Evolutionary conservation across 1,284 basidiomycete species (phyloP), one percentile per base, ranked within the genome.

Genomic region (Ustilago hordei): DNA sequence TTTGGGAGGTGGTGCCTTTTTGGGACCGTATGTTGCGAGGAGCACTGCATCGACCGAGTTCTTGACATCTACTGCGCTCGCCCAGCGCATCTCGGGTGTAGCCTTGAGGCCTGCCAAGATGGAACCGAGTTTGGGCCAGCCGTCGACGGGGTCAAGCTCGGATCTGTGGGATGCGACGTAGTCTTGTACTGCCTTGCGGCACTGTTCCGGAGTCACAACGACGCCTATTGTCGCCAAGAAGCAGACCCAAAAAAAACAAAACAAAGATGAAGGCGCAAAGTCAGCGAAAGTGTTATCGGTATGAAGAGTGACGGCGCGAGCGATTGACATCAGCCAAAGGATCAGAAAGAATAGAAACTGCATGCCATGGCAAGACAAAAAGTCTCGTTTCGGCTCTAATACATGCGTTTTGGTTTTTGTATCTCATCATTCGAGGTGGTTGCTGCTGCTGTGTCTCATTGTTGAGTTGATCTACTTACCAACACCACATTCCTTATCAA

Each of bases 31-130:
- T 34, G 88, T 88, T 43, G 91, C 90, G 0, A 88, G 88, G 79
- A 97, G 95, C 8, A 90, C 89, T 19, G 89, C 89, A 85, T 99
- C 96, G 3, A 94, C 92, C 0, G 93, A 90, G 50, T 90, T 92
- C 88, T 98, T 98, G 69, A 98, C 89, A 57, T 98, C 95, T 6
- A 94, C 89, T 0, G 94, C 91, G 83, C 89, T 93, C 5, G 94
- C 95, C 96, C 96, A 99, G 74, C 93, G 91, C 67, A 83, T 71
- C 13, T 62, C 48, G 8, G 78, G 69, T 15, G 75, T 72, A 5
- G 65, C 62, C 55, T 83, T 81, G 66, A 85, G 68, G 45, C 77
- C 79, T n/a, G 75, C 74, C 63, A 85, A 80, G 64, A 85, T 79
- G 55, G 75, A 73, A 28, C 75, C 79, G 54, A 82, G 78, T 43